Evolutionary conservation across 2,329 filamentous ascomycete species (phyloP).

Genomic region (Lachnellula subtilissima): DNA sequence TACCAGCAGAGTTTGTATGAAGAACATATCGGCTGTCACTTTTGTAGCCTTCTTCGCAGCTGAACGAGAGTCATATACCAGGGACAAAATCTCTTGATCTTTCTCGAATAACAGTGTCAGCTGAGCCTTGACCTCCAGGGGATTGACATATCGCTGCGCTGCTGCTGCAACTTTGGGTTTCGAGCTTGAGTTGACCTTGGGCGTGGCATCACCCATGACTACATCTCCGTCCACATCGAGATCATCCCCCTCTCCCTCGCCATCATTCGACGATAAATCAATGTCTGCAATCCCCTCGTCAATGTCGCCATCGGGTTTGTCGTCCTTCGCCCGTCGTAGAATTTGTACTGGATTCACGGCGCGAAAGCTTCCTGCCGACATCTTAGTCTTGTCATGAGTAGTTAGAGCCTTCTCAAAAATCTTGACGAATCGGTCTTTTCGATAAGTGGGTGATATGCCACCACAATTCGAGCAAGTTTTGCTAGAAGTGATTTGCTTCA

Average conservation of each 20-base stretch:
- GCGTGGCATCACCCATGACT: slow-evolving; percentile 48
- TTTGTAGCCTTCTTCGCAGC: slow-evolving; percentile 49
- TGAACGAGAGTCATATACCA: slow-evolving; percentile 75
- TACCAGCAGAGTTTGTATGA: slow-evolving; percentile 78
- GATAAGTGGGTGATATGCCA: slow-evolving; percentile 74
- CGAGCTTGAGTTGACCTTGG: slow-evolving; percentile 32
- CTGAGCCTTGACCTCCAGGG: slow-evolving; percentile 76
- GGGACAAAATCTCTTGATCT: slow-evolving; percentile 74
- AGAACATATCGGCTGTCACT: slow-evolving; percentile 87
- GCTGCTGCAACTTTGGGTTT: slow-evolving; percentile 36
- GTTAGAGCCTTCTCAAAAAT: slow-evolving; percentile 82
- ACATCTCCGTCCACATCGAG: slow-evolving; percentile 53
- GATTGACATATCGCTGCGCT: slow-evolving; percentile 70
- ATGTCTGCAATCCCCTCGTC: slow-evolving; percentile 71
- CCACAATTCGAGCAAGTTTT: slow-evolving; percentile 64
- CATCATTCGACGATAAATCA: slow-evolving; percentile 44
- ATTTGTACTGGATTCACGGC: slow-evolving; percentile 30
- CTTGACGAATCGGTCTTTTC: slow-evolving; percentile 88
- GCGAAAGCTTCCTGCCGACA: slow-evolving; percentile 63
- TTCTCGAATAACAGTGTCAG: slow-evolving; percentile 77
- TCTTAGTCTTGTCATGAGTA: slow-evolving; percentile 70
- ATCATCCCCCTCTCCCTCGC: slow-evolving; percentile 41
- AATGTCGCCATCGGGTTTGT: slow-evolving; percentile 29
- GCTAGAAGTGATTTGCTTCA: slow-evolving; percentile 64
- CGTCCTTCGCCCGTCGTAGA: slow-evolving; percentile 36